phyloP scores from a whole-genome alignment of 169 alveolate genomes.

The Eimeria brunetti region DNA sequence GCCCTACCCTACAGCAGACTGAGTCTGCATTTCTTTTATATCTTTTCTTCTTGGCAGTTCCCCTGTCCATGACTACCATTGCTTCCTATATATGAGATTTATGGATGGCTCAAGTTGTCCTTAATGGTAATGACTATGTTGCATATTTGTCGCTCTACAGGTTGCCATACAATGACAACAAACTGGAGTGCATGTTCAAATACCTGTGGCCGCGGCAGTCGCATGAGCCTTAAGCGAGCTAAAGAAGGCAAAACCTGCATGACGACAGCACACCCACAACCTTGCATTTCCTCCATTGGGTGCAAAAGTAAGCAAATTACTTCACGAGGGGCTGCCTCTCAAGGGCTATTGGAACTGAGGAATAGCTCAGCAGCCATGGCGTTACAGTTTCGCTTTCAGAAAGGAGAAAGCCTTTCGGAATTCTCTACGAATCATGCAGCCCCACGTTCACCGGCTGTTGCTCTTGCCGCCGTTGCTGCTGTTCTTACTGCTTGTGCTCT shows the following conservation, averaged over 20 bases:
- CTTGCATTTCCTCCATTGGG: not conserved
- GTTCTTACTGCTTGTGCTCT: not conserved
- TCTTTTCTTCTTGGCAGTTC: too few relatives aligned
- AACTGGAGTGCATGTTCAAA: conserved; percentile 9
- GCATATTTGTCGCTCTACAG: not conserved
- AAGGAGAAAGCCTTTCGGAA: not conserved
- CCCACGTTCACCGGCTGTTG: not conserved
- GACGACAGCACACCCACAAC: not conserved
- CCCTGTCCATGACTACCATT: too few relatives aligned
- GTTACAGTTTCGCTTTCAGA: not conserved
- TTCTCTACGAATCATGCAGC: not conserved
- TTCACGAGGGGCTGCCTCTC: not conserved
- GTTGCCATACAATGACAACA: conserved; percentile 23
- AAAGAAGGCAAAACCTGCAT: not conserved
- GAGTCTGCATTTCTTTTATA: too few relatives aligned
- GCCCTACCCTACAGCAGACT: too few relatives aligned
- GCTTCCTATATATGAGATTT: too few relatives aligned
- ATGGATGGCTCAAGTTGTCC: too few relatives aligned
- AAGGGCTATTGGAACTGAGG: not conserved
- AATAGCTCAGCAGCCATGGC: not conserved
- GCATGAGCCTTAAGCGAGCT: not conserved
- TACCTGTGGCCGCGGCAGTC: not conserved
- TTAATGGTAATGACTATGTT: too few relatives aligned
- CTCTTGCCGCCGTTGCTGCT: not conserved
- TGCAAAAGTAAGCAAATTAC: conserved; percentile 12